Conservation (phyloP, 1,139 yeast genomes). For the Blastobotrys apis region DNA sequence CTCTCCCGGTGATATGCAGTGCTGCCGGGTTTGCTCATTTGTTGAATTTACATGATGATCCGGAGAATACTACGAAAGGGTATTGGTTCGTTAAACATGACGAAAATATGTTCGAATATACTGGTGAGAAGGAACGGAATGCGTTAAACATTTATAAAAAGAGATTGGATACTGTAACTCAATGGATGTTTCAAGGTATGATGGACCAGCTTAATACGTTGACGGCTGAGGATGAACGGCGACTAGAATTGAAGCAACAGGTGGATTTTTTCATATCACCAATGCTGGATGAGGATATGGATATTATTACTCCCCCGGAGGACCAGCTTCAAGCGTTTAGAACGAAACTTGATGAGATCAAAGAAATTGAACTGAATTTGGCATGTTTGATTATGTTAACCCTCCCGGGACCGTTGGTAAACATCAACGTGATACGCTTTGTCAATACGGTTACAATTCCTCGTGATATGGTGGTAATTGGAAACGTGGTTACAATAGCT, state of each 20-base stretch:
- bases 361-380: slow-evolving; percentile 5
- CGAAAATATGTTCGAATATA: slow-evolving; percentile 6
- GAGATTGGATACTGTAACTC: slow-evolving; percentile 3
- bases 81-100: slow-evolving; percentile 9
- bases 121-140: slow-evolving; percentile 12
- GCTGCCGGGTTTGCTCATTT: slow-evolving; percentile 12
- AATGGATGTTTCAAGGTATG: slow-evolving; percentile 8
- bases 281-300: background rate
- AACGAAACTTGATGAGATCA: slow-evolving; percentile 7
- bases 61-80: background rate
- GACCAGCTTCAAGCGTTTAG: slow-evolving; percentile 2
- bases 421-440: slow-evolving; percentile 1
- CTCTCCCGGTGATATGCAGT: slow-evolving; percentile 3
- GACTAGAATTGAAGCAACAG: background rate
- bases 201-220: slow-evolving; percentile 1
- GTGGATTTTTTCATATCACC: slow-evolving; percentile 4
- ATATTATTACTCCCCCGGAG: background rate
- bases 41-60: slow-evolving; percentile 5
- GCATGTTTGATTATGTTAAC: slow-evolving; percentile 7
- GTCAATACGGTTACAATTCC: background rate
- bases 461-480: slow-evolving; percentile 4
- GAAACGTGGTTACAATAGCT: slow-evolving; percentile 2
- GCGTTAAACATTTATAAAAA: slow-evolving; percentile 4
- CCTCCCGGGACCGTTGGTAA: slow-evolving; percentile 8
- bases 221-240: background rate